Evolutionary conservation across 768 basidiomycete genomes (phyloP), one percentile per base, ranked within the genome.

Genomic region (Kwoniella sp.): DNA sequence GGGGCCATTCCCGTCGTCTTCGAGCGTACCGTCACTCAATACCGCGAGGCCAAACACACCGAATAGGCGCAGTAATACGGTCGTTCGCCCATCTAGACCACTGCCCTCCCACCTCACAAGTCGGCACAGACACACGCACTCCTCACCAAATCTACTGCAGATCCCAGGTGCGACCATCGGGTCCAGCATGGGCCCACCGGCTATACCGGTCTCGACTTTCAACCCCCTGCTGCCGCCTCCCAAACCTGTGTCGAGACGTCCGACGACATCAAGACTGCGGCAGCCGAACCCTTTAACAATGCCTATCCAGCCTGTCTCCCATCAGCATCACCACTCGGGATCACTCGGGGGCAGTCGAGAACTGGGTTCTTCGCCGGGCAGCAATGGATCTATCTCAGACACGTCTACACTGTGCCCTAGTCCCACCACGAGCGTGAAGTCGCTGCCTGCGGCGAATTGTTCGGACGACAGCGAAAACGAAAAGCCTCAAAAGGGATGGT

Each of bases 201-300:
- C 62, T 15, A 23, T 52, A 60, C 50, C 58, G 12, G 13, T 54
- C n/a, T 48, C 54, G n/a, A 31, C 57, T 4, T 51, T 50, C 37
- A 66, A 61, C 52, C 55, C 63, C 7, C 58, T 53, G 2, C 48
- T 66, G 15, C 63, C 56, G 3, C 69, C 69, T 34, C 69, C 66
- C 13, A 59, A 55, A 41, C 65, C 56, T n/a, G 57, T 56, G 9
- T 56, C 53, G 25, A 25, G 65, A 23, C 11, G 69, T 47, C 69
- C 65, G 5, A 70, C 69, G 4, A 70, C 69, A 5, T 55, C 69
- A 15, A 55, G 66, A 57, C 55, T 70, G 3, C 34, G 69, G 34
- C 65, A 67, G 45, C 69, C 69, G 5, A 63, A 63, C 28, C 66
- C 66, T 3, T 58, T 70, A 5, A 55, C 61, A 41, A 70, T 70